Percentiles rank a stretch among this genome's conserved stretches.
These are phyloP conservation scores for Coccomyxa sp. DNA, from an alignment of 139 green algal genomes.

Conservation along the genomic window DNA sequence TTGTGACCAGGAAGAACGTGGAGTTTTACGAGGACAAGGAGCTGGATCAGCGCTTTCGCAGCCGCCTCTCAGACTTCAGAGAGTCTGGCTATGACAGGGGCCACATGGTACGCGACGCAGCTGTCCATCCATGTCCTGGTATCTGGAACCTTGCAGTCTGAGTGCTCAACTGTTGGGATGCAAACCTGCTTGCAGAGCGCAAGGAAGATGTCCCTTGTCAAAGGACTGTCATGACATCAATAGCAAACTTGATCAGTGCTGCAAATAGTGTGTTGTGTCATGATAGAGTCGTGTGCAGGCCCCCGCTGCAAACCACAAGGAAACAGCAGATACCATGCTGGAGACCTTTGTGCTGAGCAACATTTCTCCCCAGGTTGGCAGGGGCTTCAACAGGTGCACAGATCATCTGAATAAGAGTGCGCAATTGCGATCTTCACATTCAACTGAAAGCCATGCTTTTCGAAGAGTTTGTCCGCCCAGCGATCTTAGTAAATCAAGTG, in stretches of 20 bases:
- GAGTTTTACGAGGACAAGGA: slow-evolving; percentile 65
- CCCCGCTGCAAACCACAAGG: slow-evolving; percentile 78
- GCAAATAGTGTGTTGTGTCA: not conserved
- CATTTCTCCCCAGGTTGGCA: slow-evolving; percentile 68
- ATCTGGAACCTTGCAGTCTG: not conserved
- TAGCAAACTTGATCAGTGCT: not conserved
- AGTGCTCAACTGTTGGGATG: not conserved
- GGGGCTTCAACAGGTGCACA: slow-evolving; percentile 76
- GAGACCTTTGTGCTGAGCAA: slow-evolving; percentile 85
- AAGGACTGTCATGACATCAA: not conserved
- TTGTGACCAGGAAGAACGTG: slow-evolving; percentile 33
- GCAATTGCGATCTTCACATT: not conserved
- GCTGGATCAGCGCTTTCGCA: slow-evolving; percentile 65
- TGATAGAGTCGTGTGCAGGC: slow-evolving; percentile 35
- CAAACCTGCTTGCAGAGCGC: not conserved
- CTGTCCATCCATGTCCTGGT: not conserved
- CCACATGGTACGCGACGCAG: slow-evolving; percentile 63
- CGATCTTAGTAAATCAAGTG: not conserved
- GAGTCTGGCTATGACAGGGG: slow-evolving; percentile 84
- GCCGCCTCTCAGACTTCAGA: slow-evolving; percentile 66
- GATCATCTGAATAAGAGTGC: not conserved
- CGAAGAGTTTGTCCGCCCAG: not conserved
- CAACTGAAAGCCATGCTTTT: not conserved
- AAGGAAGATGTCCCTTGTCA: not conserved
- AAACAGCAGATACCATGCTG: slow-evolving; percentile 71